Evolutionary conservation across 495 filamentous ascomycete species (phyloP), one percentile per base, ranked within the genome.

Genomic region (Alectoria sarmentosa): DNA sequence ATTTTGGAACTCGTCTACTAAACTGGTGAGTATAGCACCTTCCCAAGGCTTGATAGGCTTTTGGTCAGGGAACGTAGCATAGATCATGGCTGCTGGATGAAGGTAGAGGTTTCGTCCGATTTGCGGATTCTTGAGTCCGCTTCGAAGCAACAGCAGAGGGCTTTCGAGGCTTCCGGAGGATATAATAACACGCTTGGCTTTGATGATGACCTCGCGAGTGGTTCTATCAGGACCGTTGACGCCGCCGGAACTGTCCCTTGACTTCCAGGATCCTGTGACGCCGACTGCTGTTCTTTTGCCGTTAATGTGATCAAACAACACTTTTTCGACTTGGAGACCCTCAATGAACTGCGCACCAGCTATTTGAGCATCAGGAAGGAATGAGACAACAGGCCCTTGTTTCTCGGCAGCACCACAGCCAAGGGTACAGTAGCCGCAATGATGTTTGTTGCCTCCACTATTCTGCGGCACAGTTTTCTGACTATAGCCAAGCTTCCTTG

Each of bases 61-160:
- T 21, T 61, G 41, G 41, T 91, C 77, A 9, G 87, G 80, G 68
- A 85, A 92, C 17, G 86, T 75, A 19, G 82, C 90, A 4, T 75
- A 78, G 28, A 86, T 69, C 8, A 86, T 69, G 49, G 80, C 78
- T 8, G 86, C 86, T 72, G 92, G 92, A 67, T 98, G 92, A 9
- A 93, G 72, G 68, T 95, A 76, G 7, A 98, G 85, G 69, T 96
- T 88, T 23, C 81, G 84, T n/a, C 92, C 92, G 66, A 98, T 89
- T 55, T 96, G 88, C 6, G 77, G 78, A 65, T 96, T 96, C 76
- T 87, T 82, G 32, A 81, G 68, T 30, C 91, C 89, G 63, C 89
- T 92, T 37, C 86, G 88, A 67, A 86, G 75, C 48, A 96, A 77
- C 9, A 98, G 71, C 1, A 94, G 72, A 5, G 92, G 92, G 62